A percentile compares a stretch with the other conserved stretches of the same genome.
phyloP scores from a whole-genome alignment of 257 asterid species.

The Solanum tarapatanum region DNA sequence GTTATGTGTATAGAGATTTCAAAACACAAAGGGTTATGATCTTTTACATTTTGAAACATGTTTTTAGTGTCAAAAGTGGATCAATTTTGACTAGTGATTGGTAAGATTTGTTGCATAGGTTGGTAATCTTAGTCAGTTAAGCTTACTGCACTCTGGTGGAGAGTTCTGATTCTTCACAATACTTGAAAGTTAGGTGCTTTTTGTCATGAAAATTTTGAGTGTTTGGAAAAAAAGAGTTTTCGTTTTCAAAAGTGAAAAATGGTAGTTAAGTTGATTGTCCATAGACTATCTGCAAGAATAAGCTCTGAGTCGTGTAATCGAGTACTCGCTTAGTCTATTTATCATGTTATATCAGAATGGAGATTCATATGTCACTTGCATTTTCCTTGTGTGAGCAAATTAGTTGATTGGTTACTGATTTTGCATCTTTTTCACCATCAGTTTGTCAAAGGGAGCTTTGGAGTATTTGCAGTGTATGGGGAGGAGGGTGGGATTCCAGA shows the following conservation, averaged over 20 bases:
- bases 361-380: background rate
- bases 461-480: slow-evolving; percentile 66
- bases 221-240: background rate
- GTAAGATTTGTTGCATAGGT: background rate
- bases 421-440: slow-evolving; percentile 12
- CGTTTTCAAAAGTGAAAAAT: background rate
- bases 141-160: background rate
- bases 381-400: background rate
- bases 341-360: background rate
- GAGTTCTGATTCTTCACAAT: background rate
- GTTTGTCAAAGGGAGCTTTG: slow-evolving; percentile 55
- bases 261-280: background rate
- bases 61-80: background rate
- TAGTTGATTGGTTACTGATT: background rate
- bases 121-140: background rate
- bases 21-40: background rate
- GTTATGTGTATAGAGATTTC: background rate
- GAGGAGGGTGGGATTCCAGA: slow-evolving; percentile 51
- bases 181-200: background rate
- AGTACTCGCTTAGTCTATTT: background rate
- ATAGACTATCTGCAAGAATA: background rate
- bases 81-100: background rate
- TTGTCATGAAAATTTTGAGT: background rate
- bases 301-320: background rate
- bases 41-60: background rate